Evolutionary conservation across 202 grass and related monocot genomes (phyloP), one percentile per base, ranked within the genome.

Genomic region (Eragrostis tef): DNA sequence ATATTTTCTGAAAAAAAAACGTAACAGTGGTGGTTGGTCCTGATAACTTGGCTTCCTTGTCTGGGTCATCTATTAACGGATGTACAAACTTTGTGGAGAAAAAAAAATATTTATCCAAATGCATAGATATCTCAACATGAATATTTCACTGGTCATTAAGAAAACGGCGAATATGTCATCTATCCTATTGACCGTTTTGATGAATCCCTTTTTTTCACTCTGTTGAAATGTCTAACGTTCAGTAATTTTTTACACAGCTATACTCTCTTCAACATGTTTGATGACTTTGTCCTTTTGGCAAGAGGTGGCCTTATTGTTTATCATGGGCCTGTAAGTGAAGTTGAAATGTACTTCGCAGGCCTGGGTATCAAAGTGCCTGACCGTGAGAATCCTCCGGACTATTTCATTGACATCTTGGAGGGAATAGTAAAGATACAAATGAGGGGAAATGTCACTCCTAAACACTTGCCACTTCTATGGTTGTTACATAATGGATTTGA

Each of bases 391-490:
- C 93, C 93, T 82, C 93, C 93, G 63, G 93, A 96, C 53, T 82
- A 96, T 88, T 96, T 86, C 36, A 96, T 96, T 79, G 93, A 96
- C 79, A 92, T 96, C 67, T 90, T 96, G 80, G 90, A 96, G 80
- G 86, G 86, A 50, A 96, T 93, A 85, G 63, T 71, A 67, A 89
- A 88, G 66, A 73, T 54, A 78, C 70, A 68, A 74, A 79, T 89
- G 79, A 90, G 73, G 58, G 79, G 56, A 24, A 48, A 72, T 79
- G 49, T 77, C 54, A 85, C 88, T 76, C 71, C 75, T 75, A 92
- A 87, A 56, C 79, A 90, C n/a, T 80, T 96, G 34, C 90, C 93
- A 11, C 82, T 95, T 47, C 76, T 83, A 72, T 95, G 93, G 93
- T 85, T 96, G 81, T 20, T 93, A 75, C 88, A 87, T 79, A 93